A percentile compares a stretch with the other conserved stretches of the same genome.
phyloP scores from a whole-genome alignment of 2,329 filamentous ascomycete genomes.

The Pseudogymnoascus sp. region DNA sequence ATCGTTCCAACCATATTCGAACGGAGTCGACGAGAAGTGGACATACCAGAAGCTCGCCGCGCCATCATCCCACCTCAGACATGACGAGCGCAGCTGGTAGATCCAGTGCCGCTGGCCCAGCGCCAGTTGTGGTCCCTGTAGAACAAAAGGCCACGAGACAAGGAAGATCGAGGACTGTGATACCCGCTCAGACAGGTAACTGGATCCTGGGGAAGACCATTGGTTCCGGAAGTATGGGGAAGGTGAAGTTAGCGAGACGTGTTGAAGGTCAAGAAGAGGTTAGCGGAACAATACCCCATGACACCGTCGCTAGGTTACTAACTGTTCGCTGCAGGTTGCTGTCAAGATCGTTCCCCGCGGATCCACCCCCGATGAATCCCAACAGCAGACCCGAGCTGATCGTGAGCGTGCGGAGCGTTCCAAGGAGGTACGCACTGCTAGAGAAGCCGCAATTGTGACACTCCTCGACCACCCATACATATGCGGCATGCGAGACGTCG shows the following conservation, averaged over 20 bases:
- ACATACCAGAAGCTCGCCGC: slow-evolving; percentile 36
- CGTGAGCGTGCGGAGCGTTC: slow-evolving; percentile 89
- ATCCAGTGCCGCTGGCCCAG: slow-evolving; percentile 41
- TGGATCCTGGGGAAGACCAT: slow-evolving; percentile 97
- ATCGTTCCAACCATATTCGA: slow-evolving; percentile 18
- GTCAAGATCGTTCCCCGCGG: slow-evolving; percentile 95
- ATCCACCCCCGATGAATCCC: slow-evolving; percentile 73
- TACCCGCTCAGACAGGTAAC: slow-evolving; percentile 82
- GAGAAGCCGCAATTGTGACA: slow-evolving; percentile 93
- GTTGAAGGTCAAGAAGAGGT: slow-evolving; percentile 87
- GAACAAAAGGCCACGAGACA: slow-evolving; percentile 45
- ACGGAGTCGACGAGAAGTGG: slow-evolving; percentile 30
- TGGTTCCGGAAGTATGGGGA: slow-evolving; percentile 96
- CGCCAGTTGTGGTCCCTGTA: slow-evolving; percentile 41
- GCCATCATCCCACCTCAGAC: slow-evolving; percentile 30
- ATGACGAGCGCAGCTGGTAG: slow-evolving; percentile 42
- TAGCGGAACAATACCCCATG: slow-evolving; percentile 11
- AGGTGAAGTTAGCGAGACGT: slow-evolving; percentile 92
- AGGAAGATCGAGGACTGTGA: slow-evolving; percentile 64
- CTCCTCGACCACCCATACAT: slow-evolving; percentile 93
- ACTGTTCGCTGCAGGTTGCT: slow-evolving; percentile 58
- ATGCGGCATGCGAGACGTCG: slow-evolving; percentile 89
- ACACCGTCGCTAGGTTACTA: slow-evolving; percentile 12
- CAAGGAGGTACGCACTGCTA: slow-evolving; percentile 88
- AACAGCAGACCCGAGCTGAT: slow-evolving; percentile 58